These are phyloP conservation scores for Corymbia maculata DNA, from an alignment of 345 rosid genomes.

Conservation along the genomic window DNA sequence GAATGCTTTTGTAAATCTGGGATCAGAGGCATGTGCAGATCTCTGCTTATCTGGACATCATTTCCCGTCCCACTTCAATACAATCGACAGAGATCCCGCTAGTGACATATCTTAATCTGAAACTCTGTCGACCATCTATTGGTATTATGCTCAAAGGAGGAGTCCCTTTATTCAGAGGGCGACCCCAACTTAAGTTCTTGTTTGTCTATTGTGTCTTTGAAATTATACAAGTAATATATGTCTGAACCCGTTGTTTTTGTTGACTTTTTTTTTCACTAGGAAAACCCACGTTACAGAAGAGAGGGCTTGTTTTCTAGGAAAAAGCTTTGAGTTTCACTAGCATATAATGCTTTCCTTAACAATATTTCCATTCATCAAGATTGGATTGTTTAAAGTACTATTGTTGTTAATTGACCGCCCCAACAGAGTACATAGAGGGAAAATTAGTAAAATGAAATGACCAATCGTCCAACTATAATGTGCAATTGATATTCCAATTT, in stretches of 20 bases:
- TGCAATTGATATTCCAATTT: too few relatives aligned
- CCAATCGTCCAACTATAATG: neutral
- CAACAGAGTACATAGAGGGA: neutral
- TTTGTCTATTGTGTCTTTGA: neutral
- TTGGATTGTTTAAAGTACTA: neutral
- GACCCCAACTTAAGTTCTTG: neutral
- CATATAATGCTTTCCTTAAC: neutral
- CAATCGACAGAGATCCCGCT: neutral
- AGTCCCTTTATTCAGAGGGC: neutral
- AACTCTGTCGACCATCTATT: neutral
- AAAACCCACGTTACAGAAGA: neutral
- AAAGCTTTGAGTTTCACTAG: neutral
- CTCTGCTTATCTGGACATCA: neutral
- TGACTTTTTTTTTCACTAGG: neutral
- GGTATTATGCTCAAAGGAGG: neutral
- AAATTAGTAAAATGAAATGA: neutral
- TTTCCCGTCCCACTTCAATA: neutral
- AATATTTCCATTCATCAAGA: neutral
- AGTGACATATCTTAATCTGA: neutral
- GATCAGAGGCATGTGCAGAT: neutral
- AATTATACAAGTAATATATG: neutral
- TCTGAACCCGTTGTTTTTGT: neutral
- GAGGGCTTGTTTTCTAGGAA: neutral
- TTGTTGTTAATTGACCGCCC: neutral
- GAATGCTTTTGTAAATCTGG: neutral